Percentiles rank a stretch among this genome's conserved stretches.
These are phyloP conservation scores for Cokeromyces recurvatus DNA, from an alignment of 371 early-diverging fungal genomes.

Conservation along the genomic window DNA sequence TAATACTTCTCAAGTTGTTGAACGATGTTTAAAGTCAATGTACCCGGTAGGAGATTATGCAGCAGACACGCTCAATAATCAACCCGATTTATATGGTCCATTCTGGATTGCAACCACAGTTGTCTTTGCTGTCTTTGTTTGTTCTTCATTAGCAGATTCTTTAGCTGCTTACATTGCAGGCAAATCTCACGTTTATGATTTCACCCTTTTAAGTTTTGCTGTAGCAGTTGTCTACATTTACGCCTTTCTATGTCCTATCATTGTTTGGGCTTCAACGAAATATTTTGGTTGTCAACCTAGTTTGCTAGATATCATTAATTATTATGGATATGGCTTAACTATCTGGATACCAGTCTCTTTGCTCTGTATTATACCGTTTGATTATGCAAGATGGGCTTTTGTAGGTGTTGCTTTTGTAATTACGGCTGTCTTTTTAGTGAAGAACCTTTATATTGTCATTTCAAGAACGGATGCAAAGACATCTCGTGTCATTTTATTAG, in stretches of 20 bases:
- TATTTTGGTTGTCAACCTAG: slow-evolving; percentile 81
- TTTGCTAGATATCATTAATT: slow-evolving; percentile 75
- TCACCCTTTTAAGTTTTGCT: slow-evolving; percentile 77
- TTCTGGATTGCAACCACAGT: slow-evolving; percentile 96
- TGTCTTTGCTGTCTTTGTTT: slow-evolving; percentile 86
- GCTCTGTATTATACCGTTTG: slow-evolving; percentile 58
- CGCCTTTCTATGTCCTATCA: slow-evolving; percentile 62
- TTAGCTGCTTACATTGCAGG: slow-evolving; percentile 67
- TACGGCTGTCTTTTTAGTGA: slow-evolving; percentile 40
- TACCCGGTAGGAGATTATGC: slow-evolving; percentile 48
- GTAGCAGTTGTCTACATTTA: slow-evolving; percentile 79
- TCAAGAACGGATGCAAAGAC: slow-evolving; percentile 58
- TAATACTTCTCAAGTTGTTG: slow-evolving; percentile 67
- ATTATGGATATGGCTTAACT: slow-evolving; percentile 90
- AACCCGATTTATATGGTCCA: slow-evolving; percentile 60
- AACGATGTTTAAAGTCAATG: slow-evolving; percentile 44
- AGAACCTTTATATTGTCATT: slow-evolving; percentile 63
- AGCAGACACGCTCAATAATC: slow-evolving; percentile 37
- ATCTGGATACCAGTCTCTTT: slow-evolving; percentile 81
- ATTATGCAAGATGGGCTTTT: slow-evolving; percentile 62
- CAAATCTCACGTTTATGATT: slow-evolving; percentile 63
- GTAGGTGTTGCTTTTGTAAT: slow-evolving; percentile 53
- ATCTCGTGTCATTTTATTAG: slow-evolving; percentile 61
- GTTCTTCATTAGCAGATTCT: slow-evolving; percentile 81
- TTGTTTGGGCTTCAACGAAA: slow-evolving; percentile 78